These are phyloP conservation scores for Solanum arcanum DNA, from an alignment of 257 asterid genomes.

Conservation along the genomic window DNA sequence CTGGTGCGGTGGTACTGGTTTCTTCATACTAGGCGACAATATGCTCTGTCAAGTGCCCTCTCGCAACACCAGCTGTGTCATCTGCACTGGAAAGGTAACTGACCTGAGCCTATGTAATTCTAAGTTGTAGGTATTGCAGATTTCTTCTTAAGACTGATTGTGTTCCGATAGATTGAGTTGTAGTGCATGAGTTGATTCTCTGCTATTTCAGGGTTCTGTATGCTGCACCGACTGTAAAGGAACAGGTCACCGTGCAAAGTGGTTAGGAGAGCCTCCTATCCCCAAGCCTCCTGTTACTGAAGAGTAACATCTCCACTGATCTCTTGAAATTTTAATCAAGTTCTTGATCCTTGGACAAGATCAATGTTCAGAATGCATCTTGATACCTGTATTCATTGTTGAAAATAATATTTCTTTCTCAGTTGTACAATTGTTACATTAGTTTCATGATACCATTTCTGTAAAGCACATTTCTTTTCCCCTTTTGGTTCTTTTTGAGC, in stretches of 20 bases:
- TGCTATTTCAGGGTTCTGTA: slow-evolving; percentile 48
- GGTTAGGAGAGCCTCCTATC: slow-evolving; percentile 70
- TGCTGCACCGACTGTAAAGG: slow-evolving; percentile 84
- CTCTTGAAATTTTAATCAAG: background rate
- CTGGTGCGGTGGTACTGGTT: slow-evolving; percentile 95
- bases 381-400: background rate
- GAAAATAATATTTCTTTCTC: background rate
- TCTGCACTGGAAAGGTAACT: slow-evolving; percentile 73
- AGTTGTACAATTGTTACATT: background rate
- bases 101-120: background rate
- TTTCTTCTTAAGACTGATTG: background rate
- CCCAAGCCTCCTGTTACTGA: slow-evolving; percentile 43
- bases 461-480: background rate
- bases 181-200: background rate
- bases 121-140: background rate
- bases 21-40: slow-evolving; percentile 88
- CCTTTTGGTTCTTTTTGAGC: background rate
- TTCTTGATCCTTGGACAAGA: background rate
- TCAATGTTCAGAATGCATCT: background rate
- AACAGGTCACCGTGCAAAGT: slow-evolving; percentile 88
- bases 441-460: background rate
- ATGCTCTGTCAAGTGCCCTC: slow-evolving; percentile 96
- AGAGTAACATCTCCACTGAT: slow-evolving; percentile 10
- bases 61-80: slow-evolving; percentile 68
- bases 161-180: background rate